A percentile compares a stretch with the other conserved stretches of the same genome.
Conservation (phyloP, 768 basidiomycete genomes). For the Pleurotus tuoliensis region DNA sequence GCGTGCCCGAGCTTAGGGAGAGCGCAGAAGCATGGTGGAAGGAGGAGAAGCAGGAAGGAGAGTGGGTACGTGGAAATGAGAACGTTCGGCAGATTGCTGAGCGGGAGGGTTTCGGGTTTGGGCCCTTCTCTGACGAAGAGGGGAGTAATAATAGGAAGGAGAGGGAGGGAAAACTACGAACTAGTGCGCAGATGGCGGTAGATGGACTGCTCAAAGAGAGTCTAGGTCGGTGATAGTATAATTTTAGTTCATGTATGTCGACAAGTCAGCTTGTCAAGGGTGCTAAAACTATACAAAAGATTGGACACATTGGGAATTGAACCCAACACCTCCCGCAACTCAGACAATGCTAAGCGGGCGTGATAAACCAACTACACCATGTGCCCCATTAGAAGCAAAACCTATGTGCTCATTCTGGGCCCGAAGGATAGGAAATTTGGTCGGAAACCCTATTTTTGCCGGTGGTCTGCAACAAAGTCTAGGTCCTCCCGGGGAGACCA, state of each 20-base stretch:
- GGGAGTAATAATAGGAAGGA: slow-evolving; percentile 5
- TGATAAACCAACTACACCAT: slow-evolving; percentile 13
- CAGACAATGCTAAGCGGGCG: slow-evolving; percentile 7
- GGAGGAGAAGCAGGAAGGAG: slow-evolving; percentile 48
- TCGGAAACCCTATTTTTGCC: slow-evolving; percentile 40
- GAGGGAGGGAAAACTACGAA: slow-evolving; percentile 27
- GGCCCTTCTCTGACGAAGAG: slow-evolving; percentile 17
- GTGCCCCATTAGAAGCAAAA: background rate
- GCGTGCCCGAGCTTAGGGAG: slow-evolving; percentile 42
- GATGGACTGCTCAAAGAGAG: slow-evolving; percentile 9
- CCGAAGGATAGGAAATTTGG: background rate
- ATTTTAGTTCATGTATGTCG: background rate
- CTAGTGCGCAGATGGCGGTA: slow-evolving; percentile 28
- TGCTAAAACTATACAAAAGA: no score
- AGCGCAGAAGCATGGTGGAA: slow-evolving; percentile 56
- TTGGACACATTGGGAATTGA: slow-evolving; percentile 12
- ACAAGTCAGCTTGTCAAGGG: no score
- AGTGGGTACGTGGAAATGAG: slow-evolving; percentile 43
- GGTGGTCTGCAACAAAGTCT: slow-evolving; percentile 67
- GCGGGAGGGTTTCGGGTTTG: slow-evolving; percentile 39
- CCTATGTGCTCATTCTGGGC: no score
- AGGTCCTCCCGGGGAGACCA: slow-evolving; percentile 74
- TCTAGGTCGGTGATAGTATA: background rate
- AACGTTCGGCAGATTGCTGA: slow-evolving; percentile 43
- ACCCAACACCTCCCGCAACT: slow-evolving; percentile 9